These are phyloP conservation scores for Didymella arachidicola DNA, from an alignment of 2,329 filamentous ascomycete genomes.

Conservation along the genomic window DNA sequence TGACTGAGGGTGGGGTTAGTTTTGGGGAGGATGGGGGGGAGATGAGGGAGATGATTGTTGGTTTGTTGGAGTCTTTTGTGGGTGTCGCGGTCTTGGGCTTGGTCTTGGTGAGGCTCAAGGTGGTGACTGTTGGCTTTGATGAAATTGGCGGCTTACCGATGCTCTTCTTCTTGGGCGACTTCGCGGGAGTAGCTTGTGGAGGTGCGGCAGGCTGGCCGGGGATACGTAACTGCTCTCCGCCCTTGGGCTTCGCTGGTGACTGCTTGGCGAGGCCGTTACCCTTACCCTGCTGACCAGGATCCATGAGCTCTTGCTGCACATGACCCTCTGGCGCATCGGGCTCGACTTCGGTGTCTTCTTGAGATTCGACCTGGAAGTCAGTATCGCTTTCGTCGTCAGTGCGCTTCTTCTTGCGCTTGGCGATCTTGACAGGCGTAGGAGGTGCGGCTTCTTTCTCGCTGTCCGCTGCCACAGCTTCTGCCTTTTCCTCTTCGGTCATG, in stretches of 20 bases:
- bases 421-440: conserved; percentile 43
- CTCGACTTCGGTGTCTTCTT: conserved; percentile 36
- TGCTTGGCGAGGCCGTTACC: conserved; percentile 3
- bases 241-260: not conserved
- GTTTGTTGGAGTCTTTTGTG: conserved; percentile 6
- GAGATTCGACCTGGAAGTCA: conserved; percentile 56
- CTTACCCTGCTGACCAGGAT: not conserved
- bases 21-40: conserved; percentile 8
- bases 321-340: conserved; percentile 1
- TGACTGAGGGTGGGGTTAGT: conserved; percentile 38
- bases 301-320: conserved; percentile 15
- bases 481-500: conserved; percentile 45
- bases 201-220: not conserved
- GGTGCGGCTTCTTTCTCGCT: conserved; percentile 29
- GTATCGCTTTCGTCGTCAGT: conserved; percentile 56
- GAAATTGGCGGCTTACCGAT: conserved; percentile 15
- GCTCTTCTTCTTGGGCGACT: conserved; percentile 2
- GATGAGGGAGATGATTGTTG: conserved; percentile 8
- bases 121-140: conserved; percentile 3
- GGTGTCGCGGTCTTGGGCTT: not conserved
- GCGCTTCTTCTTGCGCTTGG: conserved; percentile 39
- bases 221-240: not conserved
- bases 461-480: conserved; percentile 25
- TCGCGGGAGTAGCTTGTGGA: conserved; percentile 4
- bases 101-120: conserved; percentile 9